Evolutionary conservation across 1,284 basidiomycete species (phyloP).

Genomic region (Austroboletus olivaceoglutinosus): DNA sequence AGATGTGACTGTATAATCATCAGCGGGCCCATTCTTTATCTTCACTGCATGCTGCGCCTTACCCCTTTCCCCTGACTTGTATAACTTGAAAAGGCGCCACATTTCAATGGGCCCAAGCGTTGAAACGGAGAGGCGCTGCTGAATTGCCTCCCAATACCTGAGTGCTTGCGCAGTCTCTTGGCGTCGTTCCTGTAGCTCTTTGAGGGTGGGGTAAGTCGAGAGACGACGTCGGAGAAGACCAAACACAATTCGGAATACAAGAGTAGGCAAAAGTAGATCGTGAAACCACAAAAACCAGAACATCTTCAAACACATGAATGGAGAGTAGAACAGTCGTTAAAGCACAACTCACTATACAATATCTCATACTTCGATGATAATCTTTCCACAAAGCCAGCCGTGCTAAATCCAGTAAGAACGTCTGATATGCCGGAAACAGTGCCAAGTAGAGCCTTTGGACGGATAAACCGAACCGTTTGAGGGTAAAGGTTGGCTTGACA

Average conservation of each 20-base stretch:
- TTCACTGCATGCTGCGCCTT: constrained; percentile 27
- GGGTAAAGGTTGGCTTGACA: constrained; percentile 46
- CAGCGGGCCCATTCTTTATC: neutral
- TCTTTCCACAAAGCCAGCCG: constrained; percentile 58
- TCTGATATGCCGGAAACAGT: constrained; percentile 48
- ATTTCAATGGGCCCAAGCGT: constrained; percentile 52
- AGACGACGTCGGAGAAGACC: constrained; percentile 49
- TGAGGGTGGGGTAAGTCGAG: constrained; percentile 52
- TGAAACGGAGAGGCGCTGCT: constrained; percentile 44
- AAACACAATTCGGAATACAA: constrained; percentile 48
- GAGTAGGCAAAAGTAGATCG: constrained; percentile 52
- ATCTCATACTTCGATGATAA: constrained; percentile 42
- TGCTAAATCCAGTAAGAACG: constrained; percentile 40
- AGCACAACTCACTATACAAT: constrained; percentile 48
- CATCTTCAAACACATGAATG: constrained; percentile 36
- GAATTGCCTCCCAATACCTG: constrained; percentile 51
- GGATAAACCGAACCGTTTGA: constrained; percentile 52
- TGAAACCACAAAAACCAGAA: constrained; percentile 67
- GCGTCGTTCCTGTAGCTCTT: constrained; percentile 52
- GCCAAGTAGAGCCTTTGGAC: constrained; percentile 55
- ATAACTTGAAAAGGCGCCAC: constrained; percentile 49
- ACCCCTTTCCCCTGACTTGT: constrained; percentile 29
- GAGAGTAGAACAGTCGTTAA: neutral
- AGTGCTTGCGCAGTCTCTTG: constrained; percentile 47
- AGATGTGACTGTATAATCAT: neutral